These are phyloP conservation scores for Sporothrix pallida DNA, from an alignment of 2,329 filamentous ascomycete genomes.

Conservation along the genomic window DNA sequence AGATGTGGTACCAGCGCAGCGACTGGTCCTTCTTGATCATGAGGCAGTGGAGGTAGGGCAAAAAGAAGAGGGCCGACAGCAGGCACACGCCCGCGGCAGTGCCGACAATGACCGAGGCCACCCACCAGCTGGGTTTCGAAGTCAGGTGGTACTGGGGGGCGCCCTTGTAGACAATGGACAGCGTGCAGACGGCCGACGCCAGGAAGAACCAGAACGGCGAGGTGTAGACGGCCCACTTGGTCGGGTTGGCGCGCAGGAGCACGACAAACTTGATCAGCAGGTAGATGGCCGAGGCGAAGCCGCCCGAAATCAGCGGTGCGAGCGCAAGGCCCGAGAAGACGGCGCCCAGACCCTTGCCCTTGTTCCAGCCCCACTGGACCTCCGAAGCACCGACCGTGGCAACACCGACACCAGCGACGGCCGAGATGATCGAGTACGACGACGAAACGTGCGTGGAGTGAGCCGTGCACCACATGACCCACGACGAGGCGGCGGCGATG, in stretches of 20 bases:
- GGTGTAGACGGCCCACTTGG: slow-evolving; percentile 74
- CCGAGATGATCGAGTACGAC: slow-evolving; percentile 73
- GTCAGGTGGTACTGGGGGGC: slow-evolving; percentile 69
- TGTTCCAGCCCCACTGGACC: slow-evolving; percentile 73
- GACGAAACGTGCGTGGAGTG: slow-evolving; percentile 76
- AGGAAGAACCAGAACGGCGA: slow-evolving; percentile 80
- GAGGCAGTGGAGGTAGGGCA: slow-evolving; percentile 70
- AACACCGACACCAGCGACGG: slow-evolving; percentile 72
- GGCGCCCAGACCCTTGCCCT: slow-evolving; percentile 70
- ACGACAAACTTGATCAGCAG: slow-evolving; percentile 74
- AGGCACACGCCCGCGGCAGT: slow-evolving; percentile 64
- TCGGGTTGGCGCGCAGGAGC: slow-evolving; percentile 72
- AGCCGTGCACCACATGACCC: slow-evolving; percentile 81
- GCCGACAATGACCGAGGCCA: slow-evolving; percentile 70
- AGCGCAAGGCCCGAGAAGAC: slow-evolving; percentile 75
- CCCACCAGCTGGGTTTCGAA: slow-evolving; percentile 63
- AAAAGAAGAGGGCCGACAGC: slow-evolving; percentile 71
- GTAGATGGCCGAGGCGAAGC: slow-evolving; percentile 72
- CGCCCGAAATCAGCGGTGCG: slow-evolving; percentile 70
- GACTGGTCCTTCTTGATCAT: slow-evolving; percentile 72
- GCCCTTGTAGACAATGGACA: slow-evolving; percentile 82
- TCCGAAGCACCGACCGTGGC: slow-evolving; percentile 65
- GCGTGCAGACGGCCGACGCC: slow-evolving; percentile 73
- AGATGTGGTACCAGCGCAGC: slow-evolving; percentile 67
- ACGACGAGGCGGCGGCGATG: slow-evolving; percentile 67